Percentiles rank a stretch among this genome's conserved stretches.
Evolutionary conservation across 2,329 filamentous ascomycete species (phyloP).

Genomic region (Plenodomus biglobosus): DNA sequence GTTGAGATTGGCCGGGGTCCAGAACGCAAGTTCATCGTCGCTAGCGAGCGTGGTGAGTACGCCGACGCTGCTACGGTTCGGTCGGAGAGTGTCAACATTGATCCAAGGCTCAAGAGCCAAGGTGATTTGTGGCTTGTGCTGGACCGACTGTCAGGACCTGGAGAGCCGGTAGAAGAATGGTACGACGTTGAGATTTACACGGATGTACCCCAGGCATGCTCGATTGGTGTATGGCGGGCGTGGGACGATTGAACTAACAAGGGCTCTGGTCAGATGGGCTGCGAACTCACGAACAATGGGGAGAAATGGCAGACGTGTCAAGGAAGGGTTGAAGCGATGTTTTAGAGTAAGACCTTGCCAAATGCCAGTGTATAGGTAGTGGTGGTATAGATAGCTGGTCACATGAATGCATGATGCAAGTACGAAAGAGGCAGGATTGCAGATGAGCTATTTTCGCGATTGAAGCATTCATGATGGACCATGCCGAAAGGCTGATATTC

Average conservation of each 20-base stretch:
- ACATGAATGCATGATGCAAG: neutral
- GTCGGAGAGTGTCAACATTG: slow-evolving; percentile 73
- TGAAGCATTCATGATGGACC: no score
- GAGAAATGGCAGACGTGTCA: neutral
- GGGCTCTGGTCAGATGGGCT: no score
- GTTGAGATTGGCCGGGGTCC: slow-evolving; percentile 74
- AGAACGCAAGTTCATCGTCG: slow-evolving; percentile 64
- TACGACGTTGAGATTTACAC: slow-evolving; percentile 55
- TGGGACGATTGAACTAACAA: slow-evolving; percentile 49
- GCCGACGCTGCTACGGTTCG: slow-evolving; percentile 68
- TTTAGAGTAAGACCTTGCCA: neutral
- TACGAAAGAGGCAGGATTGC: no score
- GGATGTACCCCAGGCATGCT: slow-evolving; percentile 49
- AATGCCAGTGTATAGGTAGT: neutral
- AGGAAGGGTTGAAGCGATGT: neutral
- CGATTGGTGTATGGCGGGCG: slow-evolving; percentile 50
- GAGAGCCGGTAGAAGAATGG: slow-evolving; percentile 50
- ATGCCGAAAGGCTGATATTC: no score
- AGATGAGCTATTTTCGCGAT: no score
- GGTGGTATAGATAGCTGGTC: neutral
- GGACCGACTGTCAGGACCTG: slow-evolving; percentile 70
- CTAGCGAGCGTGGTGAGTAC: slow-evolving; percentile 73
- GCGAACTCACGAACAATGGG: no score
- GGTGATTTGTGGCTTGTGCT: slow-evolving; percentile 77
- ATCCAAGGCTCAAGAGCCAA: slow-evolving; percentile 58